These are phyloP conservation scores for Cymbopogon flexuosus DNA, from an alignment of 202 grass and related monocot species.

Conservation along the genomic window DNA sequence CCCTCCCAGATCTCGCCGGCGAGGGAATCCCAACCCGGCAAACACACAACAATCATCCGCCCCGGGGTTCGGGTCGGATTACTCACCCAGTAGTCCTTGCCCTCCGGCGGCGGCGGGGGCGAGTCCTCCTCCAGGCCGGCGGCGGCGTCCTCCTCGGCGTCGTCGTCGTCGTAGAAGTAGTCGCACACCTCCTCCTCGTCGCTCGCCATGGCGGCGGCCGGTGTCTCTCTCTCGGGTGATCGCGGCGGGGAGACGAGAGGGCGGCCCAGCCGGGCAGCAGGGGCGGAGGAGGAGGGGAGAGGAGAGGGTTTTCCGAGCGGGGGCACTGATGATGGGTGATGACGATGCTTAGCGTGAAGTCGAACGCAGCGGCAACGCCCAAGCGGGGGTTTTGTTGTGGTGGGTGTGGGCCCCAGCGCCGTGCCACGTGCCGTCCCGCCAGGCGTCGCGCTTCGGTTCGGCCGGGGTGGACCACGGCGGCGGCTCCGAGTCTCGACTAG, in stretches of 20 bases:
- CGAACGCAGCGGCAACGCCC: background rate
- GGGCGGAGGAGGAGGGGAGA: background rate
- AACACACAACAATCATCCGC: background rate
- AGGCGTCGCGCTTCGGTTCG: background rate
- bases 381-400: background rate
- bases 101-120: background rate
- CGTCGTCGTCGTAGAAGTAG: conserved; percentile 30
- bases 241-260: background rate
- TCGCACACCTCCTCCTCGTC: conserved; percentile 17
- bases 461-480: background rate
- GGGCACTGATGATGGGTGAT: background rate
- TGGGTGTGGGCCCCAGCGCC: background rate
- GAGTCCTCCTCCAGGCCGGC: conserved; percentile 1
- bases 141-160: conserved; percentile 33
- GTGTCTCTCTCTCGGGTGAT: background rate
- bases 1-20: background rate
- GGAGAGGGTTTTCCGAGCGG: background rate
- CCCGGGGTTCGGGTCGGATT: background rate
- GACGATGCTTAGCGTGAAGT: background rate
- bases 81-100: conserved; percentile 29
- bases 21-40: background rate
- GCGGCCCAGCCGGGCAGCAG: too few relatives aligned
- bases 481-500: too few relatives aligned
- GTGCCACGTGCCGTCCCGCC: background rate
- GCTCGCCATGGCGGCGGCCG: conserved; percentile 14